Evolutionary conservation across 2,329 filamentous ascomycete species (phyloP).

Genomic region (Epichloe coenophiala): DNA sequence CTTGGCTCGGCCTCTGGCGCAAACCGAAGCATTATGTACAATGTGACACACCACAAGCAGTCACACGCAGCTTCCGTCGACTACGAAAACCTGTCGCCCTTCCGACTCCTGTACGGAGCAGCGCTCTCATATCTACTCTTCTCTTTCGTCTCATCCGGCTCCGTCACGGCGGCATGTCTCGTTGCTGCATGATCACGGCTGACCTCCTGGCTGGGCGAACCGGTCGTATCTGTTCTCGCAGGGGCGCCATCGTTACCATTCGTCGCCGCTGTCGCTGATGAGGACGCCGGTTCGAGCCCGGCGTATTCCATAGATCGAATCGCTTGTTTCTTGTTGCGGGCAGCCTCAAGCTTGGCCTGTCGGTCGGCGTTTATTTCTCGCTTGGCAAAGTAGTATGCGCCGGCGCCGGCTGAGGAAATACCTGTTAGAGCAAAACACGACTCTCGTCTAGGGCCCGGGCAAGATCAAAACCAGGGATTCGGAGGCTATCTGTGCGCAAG

Average conservation of each 20-base stretch:
- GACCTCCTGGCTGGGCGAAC: constrained; percentile 58
- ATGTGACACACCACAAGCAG: background rate
- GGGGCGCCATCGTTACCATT: constrained; percentile 28
- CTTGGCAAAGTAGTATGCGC: constrained; percentile 94
- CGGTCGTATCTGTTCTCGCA: constrained; percentile 42
- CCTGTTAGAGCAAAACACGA: background rate
- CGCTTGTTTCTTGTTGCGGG: constrained; percentile 48
- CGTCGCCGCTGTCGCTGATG: constrained; percentile 19
- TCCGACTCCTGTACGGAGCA: constrained; percentile 61
- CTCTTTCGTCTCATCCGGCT: constrained; percentile 51
- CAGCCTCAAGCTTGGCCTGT: constrained; percentile 53
- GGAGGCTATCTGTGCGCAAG: background rate
- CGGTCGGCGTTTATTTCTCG: constrained; percentile 86
- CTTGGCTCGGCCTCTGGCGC: background rate
- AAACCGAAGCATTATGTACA: background rate
- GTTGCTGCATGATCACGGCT: constrained; percentile 74
- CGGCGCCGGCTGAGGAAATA: constrained; percentile 55
- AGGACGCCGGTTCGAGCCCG: constrained; percentile 21
- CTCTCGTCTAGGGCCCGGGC: too few relatives aligned
- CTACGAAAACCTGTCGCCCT: constrained; percentile 73
- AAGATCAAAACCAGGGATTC: too few relatives aligned
- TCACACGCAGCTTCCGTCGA: background rate
- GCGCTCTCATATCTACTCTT: constrained; percentile 85
- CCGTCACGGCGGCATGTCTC: constrained; percentile 61
- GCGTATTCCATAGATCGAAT: constrained; percentile 39